Base-by-base conservation (phyloP, 78 protist species). In the Cyanophora paradoxa region DNA sequence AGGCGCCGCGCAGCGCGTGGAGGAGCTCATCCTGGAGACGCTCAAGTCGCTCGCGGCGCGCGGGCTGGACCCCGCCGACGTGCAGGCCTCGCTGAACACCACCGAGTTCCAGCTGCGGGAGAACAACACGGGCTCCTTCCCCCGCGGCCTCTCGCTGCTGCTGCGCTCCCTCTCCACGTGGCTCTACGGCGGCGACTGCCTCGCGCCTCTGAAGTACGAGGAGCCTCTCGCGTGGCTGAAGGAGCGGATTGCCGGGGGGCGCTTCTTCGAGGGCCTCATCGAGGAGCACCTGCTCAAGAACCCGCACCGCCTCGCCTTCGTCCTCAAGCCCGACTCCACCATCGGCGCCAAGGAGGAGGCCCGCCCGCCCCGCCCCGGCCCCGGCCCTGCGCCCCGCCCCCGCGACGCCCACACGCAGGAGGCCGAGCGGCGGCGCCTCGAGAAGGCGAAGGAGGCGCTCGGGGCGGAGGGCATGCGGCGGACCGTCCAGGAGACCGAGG, bases 91-190 rank as follows among this genome's bases (percentile, higher is more conserved):
- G 34, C 28, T 77, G n/a, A 77, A 77, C 66, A 66, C 82, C 24
- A 31, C 68, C 22, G 82, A 77, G 67, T 77, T 77, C 58, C 13
- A 2, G 30, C 82, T 77, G 34, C 72, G 82, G 17, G 82, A 77
- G 75, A 48, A 54, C 65, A 77, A 77, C 76, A 77, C 82, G 10
- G 82, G 82, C 33, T 75, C 76, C n/a, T 77, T 40, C 22, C 75
- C 73, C 42, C 46, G 71, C 2, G 71, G 71, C 24, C 54, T 65
- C 31, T 65, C 71, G 5, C 41, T 40, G 56, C 37, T 65, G 71
- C 71, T 65, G 1, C 56, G 71, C 8, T 37, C 71, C 39, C 54
- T 65, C 36, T 62, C 68, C 66, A 65, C 56, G 56, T 65, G 71
- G 71, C 54, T 65, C 33, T 65, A 65, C 31, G 71, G 41, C 33